Conservation (phyloP, 1,284 basidiomycete genomes). For the Trametes pubescens region DNA sequence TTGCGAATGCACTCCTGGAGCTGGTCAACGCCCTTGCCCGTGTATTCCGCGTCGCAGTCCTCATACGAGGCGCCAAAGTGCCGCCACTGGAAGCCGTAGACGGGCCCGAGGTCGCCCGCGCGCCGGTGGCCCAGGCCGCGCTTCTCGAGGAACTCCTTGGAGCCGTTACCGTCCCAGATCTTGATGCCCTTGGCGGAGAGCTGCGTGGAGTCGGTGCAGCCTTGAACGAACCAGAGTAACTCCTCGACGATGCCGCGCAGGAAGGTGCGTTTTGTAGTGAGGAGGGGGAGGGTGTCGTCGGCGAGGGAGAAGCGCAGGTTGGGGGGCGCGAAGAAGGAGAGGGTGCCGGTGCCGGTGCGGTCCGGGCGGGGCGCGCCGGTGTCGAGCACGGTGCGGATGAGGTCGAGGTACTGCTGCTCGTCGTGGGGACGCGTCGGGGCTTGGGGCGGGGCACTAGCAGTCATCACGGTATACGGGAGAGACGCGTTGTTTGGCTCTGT, state of each 20-base stretch:
- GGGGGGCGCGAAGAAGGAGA: constrained; percentile 90
- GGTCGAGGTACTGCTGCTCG: constrained; percentile 86
- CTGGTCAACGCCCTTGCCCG: constrained; percentile 94
- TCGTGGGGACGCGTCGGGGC: constrained; percentile 57
- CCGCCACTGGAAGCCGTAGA: constrained; percentile 99
- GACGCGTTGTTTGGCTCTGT: constrained; percentile 8
- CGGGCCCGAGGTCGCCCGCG: constrained; percentile 94
- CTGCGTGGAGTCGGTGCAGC: constrained; percentile 83
- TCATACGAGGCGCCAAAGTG: constrained; percentile 95
- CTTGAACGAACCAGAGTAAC: constrained; percentile 94
- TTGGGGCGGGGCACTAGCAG: constrained; percentile 14
- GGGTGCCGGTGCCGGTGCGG: constrained; percentile 92
- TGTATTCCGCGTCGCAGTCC: constrained; percentile 85
- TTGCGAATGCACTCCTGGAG: constrained; percentile 88
- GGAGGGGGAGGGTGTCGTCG: constrained; percentile 79
- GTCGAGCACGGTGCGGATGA: constrained; percentile 80
- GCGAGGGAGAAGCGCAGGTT: constrained; percentile 87
- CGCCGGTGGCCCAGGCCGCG: constrained; percentile 86
- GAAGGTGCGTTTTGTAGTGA: constrained; percentile 97
- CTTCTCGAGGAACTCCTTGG: constrained; percentile 85
- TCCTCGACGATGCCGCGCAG: constrained; percentile 93
- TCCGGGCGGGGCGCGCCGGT: constrained; percentile 83
- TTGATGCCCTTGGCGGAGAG: constrained; percentile 89
- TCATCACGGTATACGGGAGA: constrained; percentile 20
- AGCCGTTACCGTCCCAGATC: constrained; percentile 99